Conservation (phyloP, 2,329 filamentous ascomycete species). For the Corniculantispora saksenae region DNA sequence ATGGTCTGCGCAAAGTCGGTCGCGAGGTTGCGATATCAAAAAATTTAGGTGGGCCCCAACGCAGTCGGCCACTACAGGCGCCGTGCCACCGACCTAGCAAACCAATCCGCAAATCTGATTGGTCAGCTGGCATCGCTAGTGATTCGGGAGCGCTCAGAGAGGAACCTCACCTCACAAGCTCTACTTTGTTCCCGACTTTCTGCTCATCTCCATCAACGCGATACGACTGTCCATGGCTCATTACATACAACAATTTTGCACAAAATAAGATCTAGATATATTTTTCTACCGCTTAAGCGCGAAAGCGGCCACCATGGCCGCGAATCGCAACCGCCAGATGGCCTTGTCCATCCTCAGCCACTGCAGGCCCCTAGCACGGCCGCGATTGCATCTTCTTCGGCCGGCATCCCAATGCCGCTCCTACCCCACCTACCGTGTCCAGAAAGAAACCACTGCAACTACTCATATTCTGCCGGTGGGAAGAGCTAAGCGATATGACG, state of each 20-base stretch:
- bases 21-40: conserved; percentile 19
- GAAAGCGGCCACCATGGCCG: not conserved
- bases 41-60: conserved; percentile 21
- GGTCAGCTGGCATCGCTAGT: not conserved
- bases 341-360: not conserved
- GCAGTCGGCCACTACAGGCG: conserved; percentile 12
- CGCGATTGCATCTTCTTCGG: not conserved
- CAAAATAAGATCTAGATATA: not conserved
- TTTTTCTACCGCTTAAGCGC: not conserved
- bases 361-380: not conserved
- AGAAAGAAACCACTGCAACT: too few relatives aligned
- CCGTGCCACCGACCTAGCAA: conserved; percentile 5
- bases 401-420: not conserved
- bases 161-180: not conserved
- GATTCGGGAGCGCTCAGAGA: too few relatives aligned
- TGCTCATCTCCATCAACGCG: not conserved
- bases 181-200: not conserved
- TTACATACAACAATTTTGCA: not conserved
- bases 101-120: conserved; percentile 6
- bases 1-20: not conserved
- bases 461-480: too few relatives aligned
- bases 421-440: not conserved
- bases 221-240: not conserved
- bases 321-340: not conserved
- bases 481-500: not conserved